Conservation (phyloP, 129 eudicot species). For the Saposhnikovia divaricata region DNA sequence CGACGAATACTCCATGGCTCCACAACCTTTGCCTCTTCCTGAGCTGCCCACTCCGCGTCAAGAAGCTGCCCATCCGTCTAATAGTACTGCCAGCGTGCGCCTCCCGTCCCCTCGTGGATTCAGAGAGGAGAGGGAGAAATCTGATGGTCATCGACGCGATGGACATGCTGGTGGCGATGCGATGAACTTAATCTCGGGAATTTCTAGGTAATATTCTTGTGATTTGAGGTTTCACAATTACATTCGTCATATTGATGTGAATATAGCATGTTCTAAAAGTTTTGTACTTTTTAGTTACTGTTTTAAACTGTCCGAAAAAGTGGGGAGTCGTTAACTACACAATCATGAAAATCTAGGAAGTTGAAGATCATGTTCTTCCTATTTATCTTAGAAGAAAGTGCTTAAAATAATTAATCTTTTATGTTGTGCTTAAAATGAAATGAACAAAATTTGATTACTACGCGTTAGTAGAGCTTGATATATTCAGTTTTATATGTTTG, state of each 20-base stretch:
- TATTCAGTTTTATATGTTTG: neutral
- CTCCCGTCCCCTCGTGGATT: constrained; percentile 39
- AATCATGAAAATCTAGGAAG: too few species aligned
- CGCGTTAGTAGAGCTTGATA: too few species aligned
- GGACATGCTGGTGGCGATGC: constrained; percentile 6
- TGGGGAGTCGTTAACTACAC: neutral
- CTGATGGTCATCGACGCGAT: constrained; percentile 1
- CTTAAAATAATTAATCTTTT: too few species aligned
- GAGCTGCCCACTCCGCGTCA: constrained; percentile 29
- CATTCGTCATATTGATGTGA: neutral
- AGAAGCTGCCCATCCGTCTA: constrained; percentile 15
- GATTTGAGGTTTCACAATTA: neutral
- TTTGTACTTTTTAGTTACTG: neutral
- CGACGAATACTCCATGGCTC: constrained; percentile 17
- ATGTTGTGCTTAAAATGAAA: too few species aligned
- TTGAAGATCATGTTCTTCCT: too few species aligned
- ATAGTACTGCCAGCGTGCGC: constrained; percentile 18
- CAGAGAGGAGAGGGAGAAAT: constrained; percentile 18
- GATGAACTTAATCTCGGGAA: neutral
- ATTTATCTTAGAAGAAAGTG: too few species aligned
- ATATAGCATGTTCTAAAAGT: too few species aligned
- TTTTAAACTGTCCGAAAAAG: neutral
- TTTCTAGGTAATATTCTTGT: constrained; percentile 4
- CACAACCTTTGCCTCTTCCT: constrained; percentile 63
- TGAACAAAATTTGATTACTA: too few species aligned